Evolutionary conservation across 2,329 filamentous ascomycete species (phyloP), one percentile per base, ranked within the genome.

Genomic region (Scedosporium boydii): DNA sequence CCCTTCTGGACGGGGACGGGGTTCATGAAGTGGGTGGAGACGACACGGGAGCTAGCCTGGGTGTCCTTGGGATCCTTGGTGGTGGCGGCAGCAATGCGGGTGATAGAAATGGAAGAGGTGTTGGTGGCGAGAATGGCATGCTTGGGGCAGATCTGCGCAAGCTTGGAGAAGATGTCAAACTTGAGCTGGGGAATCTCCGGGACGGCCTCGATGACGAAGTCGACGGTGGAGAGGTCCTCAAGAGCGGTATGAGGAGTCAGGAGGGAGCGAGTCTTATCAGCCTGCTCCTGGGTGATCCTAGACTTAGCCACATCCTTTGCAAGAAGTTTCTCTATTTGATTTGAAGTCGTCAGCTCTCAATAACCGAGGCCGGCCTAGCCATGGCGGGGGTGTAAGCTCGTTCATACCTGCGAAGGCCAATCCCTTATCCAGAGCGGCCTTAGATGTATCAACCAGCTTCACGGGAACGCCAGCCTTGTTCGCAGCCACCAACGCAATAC

Each of bases 11-110:
- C 79, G 2, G 95, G 95, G 0, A 99, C 95, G 0, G 95, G 95
- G 80, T 99, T 99, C 95, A 99, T 99, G 77, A 99, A 99, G 76
- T 99, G 95, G 16, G 95, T 98, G 60, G 91, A 91, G 62, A 99
- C 86, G 9, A 99, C 95, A 58, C 95, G 88, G 5, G 91, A 93
- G 53, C 91, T 89, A 48, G 87, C 89, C 53, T 87, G 88, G 26
- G 90, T 87, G 70, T 96, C 90, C 18, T 79, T 93, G 0, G 91
- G 88, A 71, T 96, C 86, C 62, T 81, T 80, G 27, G 87, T 89
- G 0, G 93, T 93, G 9, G 93, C 86, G 3, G 95, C 93, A 21
- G 95, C 95, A 70, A 99, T 97, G 71, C 89, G 89, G 53, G 95
- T 99, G 74, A 99, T 97, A 64, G 91, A 93, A 73, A 99, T 99